phyloP scores from a whole-genome alignment of 1,139 yeast genomes.

The Candida freyschussii region DNA sequence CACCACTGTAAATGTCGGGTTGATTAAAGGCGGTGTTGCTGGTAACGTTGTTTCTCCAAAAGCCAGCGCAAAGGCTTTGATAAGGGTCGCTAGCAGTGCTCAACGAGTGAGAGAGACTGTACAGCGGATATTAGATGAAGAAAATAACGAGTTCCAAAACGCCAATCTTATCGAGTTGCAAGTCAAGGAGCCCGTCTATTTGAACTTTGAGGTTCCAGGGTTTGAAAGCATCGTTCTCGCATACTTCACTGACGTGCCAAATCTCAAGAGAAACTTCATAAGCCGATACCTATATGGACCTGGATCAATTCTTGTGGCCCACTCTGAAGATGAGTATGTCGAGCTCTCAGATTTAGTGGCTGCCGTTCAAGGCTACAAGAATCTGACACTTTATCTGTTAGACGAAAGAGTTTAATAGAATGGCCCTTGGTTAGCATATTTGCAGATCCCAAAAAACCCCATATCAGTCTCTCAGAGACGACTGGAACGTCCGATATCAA shows the following conservation, averaged over 20 bases:
- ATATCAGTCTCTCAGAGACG: slow-evolving; percentile 21
- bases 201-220: slow-evolving; percentile 59
- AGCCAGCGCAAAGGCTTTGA: slow-evolving; percentile 45
- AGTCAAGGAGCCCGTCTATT: slow-evolving; percentile 28
- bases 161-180: slow-evolving; percentile 25
- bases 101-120: slow-evolving; percentile 36
- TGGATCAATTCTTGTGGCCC: slow-evolving; percentile 64
- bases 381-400: slow-evolving; percentile 33
- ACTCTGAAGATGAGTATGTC: slow-evolving; percentile 56
- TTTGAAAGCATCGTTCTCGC: slow-evolving; percentile 54
- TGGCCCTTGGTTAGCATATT: no score
- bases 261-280: slow-evolving; percentile 36
- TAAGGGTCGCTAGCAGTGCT: slow-evolving; percentile 51
- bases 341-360: slow-evolving; percentile 44
- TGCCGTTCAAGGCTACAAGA: slow-evolving; percentile 55
- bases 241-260: slow-evolving; percentile 64
- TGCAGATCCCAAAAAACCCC: slow-evolving; percentile 3
- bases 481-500: slow-evolving; percentile 24
- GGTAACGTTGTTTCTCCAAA: slow-evolving; percentile 59
- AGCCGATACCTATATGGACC: slow-evolving; percentile 60
- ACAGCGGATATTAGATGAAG: slow-evolving; percentile 31
- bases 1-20: slow-evolving; percentile 56
- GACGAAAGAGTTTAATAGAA: slow-evolving; percentile 2
- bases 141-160: slow-evolving; percentile 26
- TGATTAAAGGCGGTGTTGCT: slow-evolving; percentile 51